Base-by-base conservation (phyloP, 192 early-diverging fungal species). In the Rhizophagus prolifer region DNA sequence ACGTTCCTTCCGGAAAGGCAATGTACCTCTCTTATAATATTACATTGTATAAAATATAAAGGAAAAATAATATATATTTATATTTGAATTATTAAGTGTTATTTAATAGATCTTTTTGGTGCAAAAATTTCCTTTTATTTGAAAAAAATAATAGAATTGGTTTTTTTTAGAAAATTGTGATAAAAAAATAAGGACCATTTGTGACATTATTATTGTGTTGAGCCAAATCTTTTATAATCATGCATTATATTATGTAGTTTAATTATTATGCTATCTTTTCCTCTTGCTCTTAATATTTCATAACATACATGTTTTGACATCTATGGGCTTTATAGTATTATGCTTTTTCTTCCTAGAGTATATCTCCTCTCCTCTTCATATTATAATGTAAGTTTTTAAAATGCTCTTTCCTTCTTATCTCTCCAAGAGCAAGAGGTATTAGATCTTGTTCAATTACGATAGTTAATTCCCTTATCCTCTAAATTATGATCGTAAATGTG, bases 11-110 rank as follows among this genome's bases (percentile, higher is more conserved):
- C 19, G 50, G 50, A 54, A 54, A 54, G 50, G 50, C 19, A 54
- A 54, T 54, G 50, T 21, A 21, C 16, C 50, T 54, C 47, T 19
- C 47, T 21, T 54, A 21, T 54, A 54, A 54, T 54, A 54, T 19
- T 54, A 54, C 50, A 54, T 54, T 54, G 50, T 54, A 54, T 54
- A 54, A 54, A 54, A 54, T n/a, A 54, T 54, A 54, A 54, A 54
- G 50, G 50, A 54, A 54, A 54, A 54, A 54, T 21, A 21, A 54
- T 54, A 54, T 54, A 54, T 54, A 54, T 54, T 19, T 54, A 16
- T 54, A 16, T 21, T 54, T 54, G 50, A 54, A 54, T 21, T 21
- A 21, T 54, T 54, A 54, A 21, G 19, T n/a, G 14, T 54, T 21
- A 19, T 54, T 54, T 54, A 54, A 54, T 54, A 54, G 50, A 54